Evolutionary conservation across 2,329 filamentous ascomycete species (phyloP).

Genomic region (Fusarium austroafricanum): DNA sequence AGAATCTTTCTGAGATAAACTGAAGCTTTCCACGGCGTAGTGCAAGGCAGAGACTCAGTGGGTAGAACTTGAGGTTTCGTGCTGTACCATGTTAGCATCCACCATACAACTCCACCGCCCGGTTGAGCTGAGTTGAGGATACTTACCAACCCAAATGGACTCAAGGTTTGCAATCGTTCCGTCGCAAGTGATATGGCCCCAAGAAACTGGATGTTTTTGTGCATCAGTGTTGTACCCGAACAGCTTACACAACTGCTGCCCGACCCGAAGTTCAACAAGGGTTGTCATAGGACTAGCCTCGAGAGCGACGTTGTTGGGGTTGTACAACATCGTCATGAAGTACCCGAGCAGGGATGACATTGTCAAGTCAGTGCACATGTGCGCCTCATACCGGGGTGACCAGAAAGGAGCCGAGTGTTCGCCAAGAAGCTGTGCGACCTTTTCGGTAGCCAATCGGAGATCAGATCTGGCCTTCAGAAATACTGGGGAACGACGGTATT

Average conservation of each 20-base stretch:
- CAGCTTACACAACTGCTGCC: conserved; percentile 58
- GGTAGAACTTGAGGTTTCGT: conserved; percentile 61
- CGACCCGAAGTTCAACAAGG: conserved; percentile 57
- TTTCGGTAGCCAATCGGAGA: conserved; percentile 51
- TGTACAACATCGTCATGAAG: conserved; percentile 63
- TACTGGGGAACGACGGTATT: conserved; percentile 49
- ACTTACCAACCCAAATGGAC: conserved; percentile 58
- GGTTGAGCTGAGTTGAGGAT: too few species aligned
- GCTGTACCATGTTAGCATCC: conserved; percentile 45
- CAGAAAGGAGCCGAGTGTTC: conserved; percentile 59
- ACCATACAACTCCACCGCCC: too few species aligned
- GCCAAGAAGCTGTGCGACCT: conserved; percentile 54
- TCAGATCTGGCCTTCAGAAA: conserved; percentile 51
- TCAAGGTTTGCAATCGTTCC: conserved; percentile 62
- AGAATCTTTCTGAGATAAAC: conserved; percentile 54
- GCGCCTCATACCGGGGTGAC: conserved; percentile 59
- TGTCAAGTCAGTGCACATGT: conserved; percentile 59
- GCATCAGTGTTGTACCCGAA: conserved; percentile 58
- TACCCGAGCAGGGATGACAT: conserved; percentile 59
- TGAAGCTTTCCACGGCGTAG: conserved; percentile 53
- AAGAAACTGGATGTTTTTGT: too few species aligned
- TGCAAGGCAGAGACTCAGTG: conserved; percentile 52
- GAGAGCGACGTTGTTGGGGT: conserved; percentile 61
- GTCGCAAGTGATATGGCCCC: conserved; percentile 60
- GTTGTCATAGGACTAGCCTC: conserved; percentile 61